Base-by-base conservation (phyloP, 495 filamentous ascomycete genomes). In the Hypoxylon fragiforme region DNA sequence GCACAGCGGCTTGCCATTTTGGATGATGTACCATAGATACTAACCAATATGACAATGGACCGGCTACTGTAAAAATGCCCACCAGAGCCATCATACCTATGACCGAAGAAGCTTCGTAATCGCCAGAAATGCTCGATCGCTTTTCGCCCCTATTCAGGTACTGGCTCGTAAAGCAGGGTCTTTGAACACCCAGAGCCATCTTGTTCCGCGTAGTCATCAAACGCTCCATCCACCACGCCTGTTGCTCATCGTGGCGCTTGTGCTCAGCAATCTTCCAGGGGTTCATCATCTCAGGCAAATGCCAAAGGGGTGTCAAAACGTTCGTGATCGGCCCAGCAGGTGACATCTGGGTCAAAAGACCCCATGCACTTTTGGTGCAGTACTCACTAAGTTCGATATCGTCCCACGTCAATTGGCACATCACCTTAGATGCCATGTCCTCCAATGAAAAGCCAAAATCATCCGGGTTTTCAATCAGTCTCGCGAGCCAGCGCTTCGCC, bases 271-370 rank as follows among this genome's bases (percentile, higher is more conserved):
- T 59, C 43, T 74, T 73, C 72, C 72, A 75, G 4, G 72, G 72
- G 45, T 75, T 75, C 5, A 75, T 45, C 13, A 57, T 26, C 46
- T 30, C 32, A 6, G 72, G 72, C 6, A 75, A 41, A 41, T 75
- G 65, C 72, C 72, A 75, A 0, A 75, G 55, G 2, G 70, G 71
- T 2, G 72, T 73, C 22, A 75, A 12, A 7, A 74, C 67, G 31
- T 75, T 75, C 40, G 71, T 74, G 35, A 75, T 71, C n/a, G 72
- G 72, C 0, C 72, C 72, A 9, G 71, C 71, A 1, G 71, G 71
- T 4, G 72, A 75, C 72, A 75, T 75, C 40, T 75, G 72, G 4
- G 47, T 67, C 11, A 75, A 51, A 2, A 74, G 64, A 2, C 70
- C 71, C 68, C 64, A 73, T 2, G 72, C 72, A 30, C 63, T 64